Conservation (phyloP, 106 monocot species). For the Dactylorhiza incarnata region DNA sequence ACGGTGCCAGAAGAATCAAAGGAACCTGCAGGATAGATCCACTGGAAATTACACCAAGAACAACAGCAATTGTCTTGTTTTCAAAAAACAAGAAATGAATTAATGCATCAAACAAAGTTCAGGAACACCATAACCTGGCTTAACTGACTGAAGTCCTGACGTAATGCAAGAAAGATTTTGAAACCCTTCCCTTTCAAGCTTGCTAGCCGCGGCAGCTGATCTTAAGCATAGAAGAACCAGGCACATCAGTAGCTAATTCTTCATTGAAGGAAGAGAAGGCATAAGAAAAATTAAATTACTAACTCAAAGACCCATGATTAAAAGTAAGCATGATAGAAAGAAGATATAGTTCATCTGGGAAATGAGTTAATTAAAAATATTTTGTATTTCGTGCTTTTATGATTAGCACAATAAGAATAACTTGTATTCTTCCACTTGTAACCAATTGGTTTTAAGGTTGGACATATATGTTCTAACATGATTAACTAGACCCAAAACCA, state of each 20-base stretch:
- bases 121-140: constrained; percentile 51
- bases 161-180: constrained; percentile 63
- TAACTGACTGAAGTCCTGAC: constrained; percentile 83
- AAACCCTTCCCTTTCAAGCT: constrained; percentile 71
- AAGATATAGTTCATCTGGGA: background rate
- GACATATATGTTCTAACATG: too few species aligned
- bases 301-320: background rate
- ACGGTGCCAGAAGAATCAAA: constrained; percentile 78
- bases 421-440: too few species aligned
- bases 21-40: constrained; percentile 41
- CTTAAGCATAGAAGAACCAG: constrained; percentile 28
- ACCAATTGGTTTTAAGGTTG: too few species aligned
- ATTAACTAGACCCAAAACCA: too few species aligned
- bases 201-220: constrained; percentile 71
- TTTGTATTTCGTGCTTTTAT: background rate
- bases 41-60: background rate
- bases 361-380: background rate
- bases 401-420: too few species aligned
- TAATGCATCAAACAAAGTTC: background rate
- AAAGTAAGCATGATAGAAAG: background rate
- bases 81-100: background rate
- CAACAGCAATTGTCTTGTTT: background rate
- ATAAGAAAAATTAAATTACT: background rate
- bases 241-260: background rate
- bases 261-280: too few species aligned